A percentile compares a stretch with the other conserved stretches of the same genome.
Evolutionary conservation across 1,284 basidiomycete genomes (phyloP).

Genomic region (Sanghuangporus sanghuang): DNA sequence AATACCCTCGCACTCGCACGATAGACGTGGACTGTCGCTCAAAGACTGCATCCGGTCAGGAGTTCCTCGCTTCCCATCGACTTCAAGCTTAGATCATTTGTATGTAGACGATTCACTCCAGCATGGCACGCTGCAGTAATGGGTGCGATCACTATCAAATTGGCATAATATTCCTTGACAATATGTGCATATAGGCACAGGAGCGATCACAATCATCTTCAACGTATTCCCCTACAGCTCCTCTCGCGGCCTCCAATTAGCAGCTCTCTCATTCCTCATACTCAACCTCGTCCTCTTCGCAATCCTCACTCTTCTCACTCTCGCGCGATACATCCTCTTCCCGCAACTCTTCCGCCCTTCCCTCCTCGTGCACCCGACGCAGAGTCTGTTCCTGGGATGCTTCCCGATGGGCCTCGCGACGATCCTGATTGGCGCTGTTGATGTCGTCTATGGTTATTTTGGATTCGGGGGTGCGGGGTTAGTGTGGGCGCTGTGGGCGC

Average conservation of each 20-base stretch:
- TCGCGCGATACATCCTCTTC: slow-evolving; percentile 50
- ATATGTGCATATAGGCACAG: slow-evolving; percentile 41
- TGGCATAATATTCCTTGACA: no score
- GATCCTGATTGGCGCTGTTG: slow-evolving; percentile 47
- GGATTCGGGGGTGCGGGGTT: slow-evolving; percentile 50
- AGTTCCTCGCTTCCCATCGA: not conserved
- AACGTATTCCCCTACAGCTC: slow-evolving; percentile 48
- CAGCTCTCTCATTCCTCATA: slow-evolving; percentile 55
- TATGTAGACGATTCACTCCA: slow-evolving; percentile 10
- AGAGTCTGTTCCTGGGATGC: slow-evolving; percentile 64
- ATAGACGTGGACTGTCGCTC: not conserved
- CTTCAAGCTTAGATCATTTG: not conserved
- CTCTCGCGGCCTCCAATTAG: slow-evolving; percentile 32
- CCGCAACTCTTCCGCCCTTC: slow-evolving; percentile 46
- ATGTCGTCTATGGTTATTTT: slow-evolving; percentile 37
- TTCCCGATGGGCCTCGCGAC: slow-evolving; percentile 72
- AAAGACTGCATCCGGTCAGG: not conserved
- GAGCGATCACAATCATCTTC: slow-evolving; percentile 48
- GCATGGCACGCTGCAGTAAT: slow-evolving; percentile 14
- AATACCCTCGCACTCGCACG: no score
- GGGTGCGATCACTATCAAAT: slow-evolving; percentile 1
- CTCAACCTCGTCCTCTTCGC: slow-evolving; percentile 62
- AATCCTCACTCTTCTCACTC: slow-evolving; percentile 42
- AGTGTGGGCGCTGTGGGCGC: slow-evolving; percentile 55
- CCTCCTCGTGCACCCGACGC: slow-evolving; percentile 54